phyloP scores from a whole-genome alignment of 225 moss, liverwort and hornwort genomes.

The Sphagnum tenellum region DNA sequence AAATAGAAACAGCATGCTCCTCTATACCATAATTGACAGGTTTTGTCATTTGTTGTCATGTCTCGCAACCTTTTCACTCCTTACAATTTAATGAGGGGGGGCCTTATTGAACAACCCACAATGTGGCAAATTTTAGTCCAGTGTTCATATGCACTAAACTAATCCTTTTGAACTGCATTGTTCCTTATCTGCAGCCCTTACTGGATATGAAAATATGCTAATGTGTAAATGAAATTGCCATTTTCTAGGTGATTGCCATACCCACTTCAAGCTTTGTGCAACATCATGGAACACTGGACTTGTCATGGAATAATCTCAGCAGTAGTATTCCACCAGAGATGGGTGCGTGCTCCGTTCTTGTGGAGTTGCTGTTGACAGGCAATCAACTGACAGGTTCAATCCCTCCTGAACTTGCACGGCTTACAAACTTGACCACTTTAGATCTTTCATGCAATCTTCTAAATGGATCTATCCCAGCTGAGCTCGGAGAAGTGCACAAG shows the following conservation, averaged over 20 bases:
- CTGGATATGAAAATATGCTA: not conserved
- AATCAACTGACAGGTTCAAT: conserved; percentile 36
- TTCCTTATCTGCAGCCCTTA: no score
- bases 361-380: conserved; percentile 35
- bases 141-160: no score
- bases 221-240: no score
- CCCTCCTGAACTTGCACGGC: conserved; percentile 22
- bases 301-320: conserved; percentile 53
- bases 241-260: conserved; percentile 37
- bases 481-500: conserved; percentile 20
- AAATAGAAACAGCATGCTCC: no score
- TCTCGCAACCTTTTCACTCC: no score
- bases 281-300: conserved; percentile 70
- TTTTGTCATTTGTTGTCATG: no score
- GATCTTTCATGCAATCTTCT: conserved; percentile 32
- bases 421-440: conserved; percentile 28
- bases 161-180: no score
- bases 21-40: no score
- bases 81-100: no score
- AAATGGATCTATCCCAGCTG: conserved; percentile 28
- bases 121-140: no score
- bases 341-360: conserved; percentile 32
- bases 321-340: conserved; percentile 32
- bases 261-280: conserved; percentile 63
- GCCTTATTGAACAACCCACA: no score